Conservation (phyloP, 345 rosid genomes). For the Anacardium occidentale region DNA sequence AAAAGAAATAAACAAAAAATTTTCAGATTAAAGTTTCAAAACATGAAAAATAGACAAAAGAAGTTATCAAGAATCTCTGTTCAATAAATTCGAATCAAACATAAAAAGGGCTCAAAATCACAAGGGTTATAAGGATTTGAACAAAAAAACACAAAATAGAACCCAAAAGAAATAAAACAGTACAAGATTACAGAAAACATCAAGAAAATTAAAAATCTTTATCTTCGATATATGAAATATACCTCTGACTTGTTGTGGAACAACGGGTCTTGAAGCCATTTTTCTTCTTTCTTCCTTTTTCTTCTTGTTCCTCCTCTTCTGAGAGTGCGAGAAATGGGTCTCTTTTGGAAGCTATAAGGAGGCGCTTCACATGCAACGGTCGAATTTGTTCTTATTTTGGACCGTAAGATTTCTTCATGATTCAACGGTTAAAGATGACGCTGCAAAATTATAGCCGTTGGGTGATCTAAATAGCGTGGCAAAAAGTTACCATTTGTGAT, state of each 20-base stretch:
- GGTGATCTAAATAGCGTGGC: too few species aligned
- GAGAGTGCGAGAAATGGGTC: neutral
- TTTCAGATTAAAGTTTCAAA: neutral
- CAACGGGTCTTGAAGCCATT: conserved; percentile 64
- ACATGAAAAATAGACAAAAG: neutral
- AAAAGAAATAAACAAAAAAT: neutral
- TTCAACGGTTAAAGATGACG: conserved; percentile 31
- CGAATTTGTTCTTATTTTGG: conserved; percentile 32
- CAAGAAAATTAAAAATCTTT: neutral
- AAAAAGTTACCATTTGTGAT: too few species aligned
- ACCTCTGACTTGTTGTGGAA: conserved; percentile 57
- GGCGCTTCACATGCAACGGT: conserved; percentile 61
- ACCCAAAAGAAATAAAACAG: neutral
- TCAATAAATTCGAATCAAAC: too few species aligned
- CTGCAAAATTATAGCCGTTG: too few species aligned
- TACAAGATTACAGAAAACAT: neutral
- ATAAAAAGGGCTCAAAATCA: neutral
- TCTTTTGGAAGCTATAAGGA: conserved; percentile 35
- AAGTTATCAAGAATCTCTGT: neutral
- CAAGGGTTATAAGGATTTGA: neutral
- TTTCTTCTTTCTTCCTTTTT: conserved; percentile 9
- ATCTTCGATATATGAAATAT: neutral
- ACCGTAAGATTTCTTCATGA: conserved; percentile 42
- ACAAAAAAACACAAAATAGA: neutral
- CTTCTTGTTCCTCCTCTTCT: neutral